phyloP scores from a whole-genome alignment of 2,329 filamentous ascomycete species.

The Cladosporium velox region DNA sequence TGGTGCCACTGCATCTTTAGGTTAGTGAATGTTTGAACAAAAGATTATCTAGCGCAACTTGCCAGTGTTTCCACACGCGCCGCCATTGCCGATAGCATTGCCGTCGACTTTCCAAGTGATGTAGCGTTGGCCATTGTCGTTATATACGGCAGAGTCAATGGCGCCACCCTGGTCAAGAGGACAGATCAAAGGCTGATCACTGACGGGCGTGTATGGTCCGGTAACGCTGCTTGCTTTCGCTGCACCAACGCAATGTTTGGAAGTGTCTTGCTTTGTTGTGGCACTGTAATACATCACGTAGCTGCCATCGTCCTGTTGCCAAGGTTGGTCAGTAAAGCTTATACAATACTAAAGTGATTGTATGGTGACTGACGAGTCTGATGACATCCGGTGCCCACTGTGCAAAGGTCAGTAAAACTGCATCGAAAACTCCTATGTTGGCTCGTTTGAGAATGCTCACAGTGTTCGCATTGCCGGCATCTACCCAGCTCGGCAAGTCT shows the following conservation, averaged over 20 bases:
- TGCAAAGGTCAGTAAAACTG: not conserved
- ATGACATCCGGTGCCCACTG: constrained; percentile 64
- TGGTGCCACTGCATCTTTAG: constrained; percentile 29
- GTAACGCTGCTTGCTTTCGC: constrained; percentile 30
- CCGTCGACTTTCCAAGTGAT: constrained; percentile 38
- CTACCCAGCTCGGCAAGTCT: constrained; percentile 53
- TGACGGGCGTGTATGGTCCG: constrained; percentile 32
- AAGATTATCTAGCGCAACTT: not conserved
- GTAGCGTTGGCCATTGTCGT: constrained; percentile 34
- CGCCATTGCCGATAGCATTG: constrained; percentile 33
- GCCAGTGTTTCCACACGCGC: constrained; percentile 32
- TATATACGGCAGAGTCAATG: constrained; percentile 35
- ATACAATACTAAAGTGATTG: not conserved
- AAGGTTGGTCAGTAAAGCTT: not conserved
- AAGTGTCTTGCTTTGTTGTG: constrained; percentile 26
- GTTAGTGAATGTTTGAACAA: not conserved
- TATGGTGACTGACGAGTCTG: constrained; percentile 37
- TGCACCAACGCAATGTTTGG: constrained; percentile 36
- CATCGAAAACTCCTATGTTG: constrained; percentile 28
- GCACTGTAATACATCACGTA: constrained; percentile 38
- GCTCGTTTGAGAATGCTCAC: constrained; percentile 58
- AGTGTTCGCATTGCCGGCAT: constrained; percentile 52
- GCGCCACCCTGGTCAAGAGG: constrained; percentile 34
- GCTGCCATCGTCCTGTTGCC: constrained; percentile 25
- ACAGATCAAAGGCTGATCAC: constrained; percentile 30